Evolutionary conservation across 116 monocot species (phyloP).

Genomic region (Cymodocea nodosa): DNA sequence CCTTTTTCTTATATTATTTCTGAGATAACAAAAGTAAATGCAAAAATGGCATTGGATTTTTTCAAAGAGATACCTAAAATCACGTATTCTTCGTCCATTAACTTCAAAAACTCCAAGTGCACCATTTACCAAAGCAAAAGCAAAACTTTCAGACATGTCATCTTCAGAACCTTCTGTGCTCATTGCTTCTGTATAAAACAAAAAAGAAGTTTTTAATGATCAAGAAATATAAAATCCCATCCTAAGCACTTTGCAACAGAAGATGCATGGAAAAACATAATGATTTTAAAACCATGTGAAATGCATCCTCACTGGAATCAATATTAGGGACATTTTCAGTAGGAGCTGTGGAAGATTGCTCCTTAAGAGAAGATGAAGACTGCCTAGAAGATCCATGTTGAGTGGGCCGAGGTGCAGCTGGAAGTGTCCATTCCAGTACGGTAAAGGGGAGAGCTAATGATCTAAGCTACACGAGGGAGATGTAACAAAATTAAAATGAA

Average conservation of each 20-base stretch:
- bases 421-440: conserved; percentile 98
- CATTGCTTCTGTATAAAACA: conserved; percentile 32
- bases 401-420: conserved; percentile 65
- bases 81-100: conserved; percentile 88
- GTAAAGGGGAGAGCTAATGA: conserved; percentile 99
- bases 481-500: conserved; percentile 2
- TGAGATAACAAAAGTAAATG: too few species aligned
- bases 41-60: too few species aligned
- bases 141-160: conserved; percentile 93
- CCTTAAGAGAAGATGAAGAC: conserved; percentile 33
- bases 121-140: conserved; percentile 96
- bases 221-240: too few species aligned
- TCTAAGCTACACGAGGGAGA: conserved; percentile 63
- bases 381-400: conserved; percentile 59
- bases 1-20: too few species aligned
- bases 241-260: too few species aligned
- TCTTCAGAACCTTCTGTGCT: conserved; percentile 57
- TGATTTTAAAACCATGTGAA: neutral
- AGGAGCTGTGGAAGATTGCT: conserved; percentile 26
- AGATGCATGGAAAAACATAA: neutral
- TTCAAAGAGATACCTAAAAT: conserved; percentile 60
- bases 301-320: conserved; percentile 51
- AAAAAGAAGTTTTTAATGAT: neutral
- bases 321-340: conserved; percentile 20
- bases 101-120: conserved; percentile 99